Conservation (phyloP, 2,329 filamentous ascomycete genomes). For the Diplodia corticola region DNA sequence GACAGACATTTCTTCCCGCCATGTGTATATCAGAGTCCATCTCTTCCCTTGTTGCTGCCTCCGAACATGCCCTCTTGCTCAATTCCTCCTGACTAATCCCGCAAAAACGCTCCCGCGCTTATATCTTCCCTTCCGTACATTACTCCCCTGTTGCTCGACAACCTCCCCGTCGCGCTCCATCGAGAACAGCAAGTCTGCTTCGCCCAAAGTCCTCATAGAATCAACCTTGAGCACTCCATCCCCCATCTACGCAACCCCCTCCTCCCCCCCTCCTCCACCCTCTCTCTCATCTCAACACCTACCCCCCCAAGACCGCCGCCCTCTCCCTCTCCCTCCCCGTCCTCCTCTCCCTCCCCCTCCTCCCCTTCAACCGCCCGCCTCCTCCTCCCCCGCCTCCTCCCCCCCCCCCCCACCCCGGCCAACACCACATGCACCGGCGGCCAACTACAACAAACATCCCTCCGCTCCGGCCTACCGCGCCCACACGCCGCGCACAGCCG, state of each 20-base stretch:
- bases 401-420: not conserved
- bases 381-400: too few relatives aligned
- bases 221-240: too few relatives aligned
- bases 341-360: not conserved
- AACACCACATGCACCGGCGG: slow-evolving; percentile 14
- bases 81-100: not conserved
- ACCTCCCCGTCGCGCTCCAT: too few relatives aligned
- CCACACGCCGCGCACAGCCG: slow-evolving; percentile 11
- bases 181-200: too few relatives aligned
- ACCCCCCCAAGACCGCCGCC: too few relatives aligned
- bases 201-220: too few relatives aligned
- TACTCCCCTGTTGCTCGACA: too few relatives aligned
- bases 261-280: not conserved
- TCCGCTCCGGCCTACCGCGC: not conserved
- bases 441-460: slow-evolving; percentile 11
- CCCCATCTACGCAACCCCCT: too few relatives aligned
- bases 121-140: too few relatives aligned
- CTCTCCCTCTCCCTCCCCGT: too few relatives aligned
- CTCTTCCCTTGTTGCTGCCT: not conserved
- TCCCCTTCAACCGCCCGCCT: too few relatives aligned
- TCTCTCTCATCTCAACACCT: not conserved
- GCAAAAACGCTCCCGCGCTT: not conserved
- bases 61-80: not conserved
- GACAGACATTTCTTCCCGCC: not conserved
- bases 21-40: not conserved